phyloP scores from a whole-genome alignment of 2,329 filamentous ascomycete genomes.

The Emergomyces orientalis region DNA sequence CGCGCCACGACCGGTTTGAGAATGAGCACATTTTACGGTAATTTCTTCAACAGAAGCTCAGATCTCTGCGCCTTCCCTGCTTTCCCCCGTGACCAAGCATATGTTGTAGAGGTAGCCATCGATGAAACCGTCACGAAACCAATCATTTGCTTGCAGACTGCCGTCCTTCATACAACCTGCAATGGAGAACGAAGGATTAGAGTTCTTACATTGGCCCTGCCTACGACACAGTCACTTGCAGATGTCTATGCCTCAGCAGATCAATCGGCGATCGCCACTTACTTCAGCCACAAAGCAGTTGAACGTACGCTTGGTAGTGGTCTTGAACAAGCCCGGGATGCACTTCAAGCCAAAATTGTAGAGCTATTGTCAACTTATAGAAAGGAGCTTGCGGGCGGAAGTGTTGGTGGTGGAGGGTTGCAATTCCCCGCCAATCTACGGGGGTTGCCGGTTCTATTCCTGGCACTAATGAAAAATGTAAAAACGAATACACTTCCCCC shows the following conservation, averaged over 20 bases:
- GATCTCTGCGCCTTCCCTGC: slow-evolving; percentile 97
- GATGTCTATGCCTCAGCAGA: slow-evolving; percentile 93
- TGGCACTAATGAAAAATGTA: slow-evolving; percentile 93
- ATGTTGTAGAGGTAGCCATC: slow-evolving; percentile 96
- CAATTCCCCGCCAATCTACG: slow-evolving; percentile 92
- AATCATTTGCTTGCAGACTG: slow-evolving; percentile 84
- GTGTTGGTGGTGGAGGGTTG: slow-evolving; percentile 82
- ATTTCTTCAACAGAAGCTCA: slow-evolving; percentile 98
- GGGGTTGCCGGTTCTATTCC: slow-evolving; percentile 78
- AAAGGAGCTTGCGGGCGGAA: slow-evolving; percentile 91
- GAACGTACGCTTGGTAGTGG: slow-evolving; percentile 79
- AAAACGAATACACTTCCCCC: slow-evolving; percentile 22
- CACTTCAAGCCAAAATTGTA: slow-evolving; percentile 80
- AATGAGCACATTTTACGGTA: slow-evolving; percentile 98
- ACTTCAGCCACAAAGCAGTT: slow-evolving; percentile 96
- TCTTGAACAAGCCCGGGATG: slow-evolving; percentile 81
- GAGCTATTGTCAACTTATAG: slow-evolving; percentile 92
- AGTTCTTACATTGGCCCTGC: slow-evolving; percentile 84
- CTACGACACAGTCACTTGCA: slow-evolving; percentile 81
- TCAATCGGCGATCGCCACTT: slow-evolving; percentile 83
- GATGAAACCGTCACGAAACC: slow-evolving; percentile 90
- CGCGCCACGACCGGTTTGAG: slow-evolving; percentile 87
- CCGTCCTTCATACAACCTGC: slow-evolving; percentile 93
- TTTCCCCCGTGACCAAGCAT: slow-evolving; percentile 93
- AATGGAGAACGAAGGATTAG: slow-evolving; percentile 93